Evolutionary conservation across 1,139 yeast genomes (phyloP), one percentile per base, ranked within the genome.

Genomic region (Saccharomycopsis hybrid): DNA sequence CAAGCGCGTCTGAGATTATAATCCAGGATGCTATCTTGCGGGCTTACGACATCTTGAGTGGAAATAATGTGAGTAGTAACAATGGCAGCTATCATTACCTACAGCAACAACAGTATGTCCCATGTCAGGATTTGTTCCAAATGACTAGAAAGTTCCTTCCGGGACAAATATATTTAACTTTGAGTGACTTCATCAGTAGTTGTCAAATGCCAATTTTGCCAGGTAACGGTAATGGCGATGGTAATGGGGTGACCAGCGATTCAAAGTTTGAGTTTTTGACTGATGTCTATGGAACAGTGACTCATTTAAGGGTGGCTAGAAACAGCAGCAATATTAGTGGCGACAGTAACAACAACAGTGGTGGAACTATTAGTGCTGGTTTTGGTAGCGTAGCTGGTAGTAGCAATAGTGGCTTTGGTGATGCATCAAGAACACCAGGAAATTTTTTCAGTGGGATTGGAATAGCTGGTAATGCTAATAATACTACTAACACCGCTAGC

Each of bases 91-190:
- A 18, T 18, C 18, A 18, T 18, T 18, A 18, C 18, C 18, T 18
- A 18, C 18, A 18, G 18, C 28, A 31, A 32, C 7, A 2, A 18
- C 27, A 36, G 13, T 44, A 32, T n/a, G 29, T 48, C 31, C 31
- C 31, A 28, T 28, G 32, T n/a, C 51, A 39, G 29, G 41, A 43
- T 3, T 44, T 48, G 29, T 48, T 44, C 33, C 51, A 48, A 13
- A 37, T 38, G 43, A 43, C 51, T 5, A 35, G 47, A n/a, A 28
- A 46, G 36, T 37, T 5, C 30, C 13, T 48, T 3, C 39, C 47
- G 7, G 18, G 13, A 18, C 27, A 11, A 4, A 13, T 13, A 5
- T 11, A 13, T 7, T 35, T 48, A 29, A 43, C 51, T 5, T 40
- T 48, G 38, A 32, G 44, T 32, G 51, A 30, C 2, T 48, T 48